Percentiles rank a stretch among this genome's conserved stretches.
Evolutionary conservation across 768 basidiomycete genomes (phyloP).

Genomic region (Chalciporus chontae): DNA sequence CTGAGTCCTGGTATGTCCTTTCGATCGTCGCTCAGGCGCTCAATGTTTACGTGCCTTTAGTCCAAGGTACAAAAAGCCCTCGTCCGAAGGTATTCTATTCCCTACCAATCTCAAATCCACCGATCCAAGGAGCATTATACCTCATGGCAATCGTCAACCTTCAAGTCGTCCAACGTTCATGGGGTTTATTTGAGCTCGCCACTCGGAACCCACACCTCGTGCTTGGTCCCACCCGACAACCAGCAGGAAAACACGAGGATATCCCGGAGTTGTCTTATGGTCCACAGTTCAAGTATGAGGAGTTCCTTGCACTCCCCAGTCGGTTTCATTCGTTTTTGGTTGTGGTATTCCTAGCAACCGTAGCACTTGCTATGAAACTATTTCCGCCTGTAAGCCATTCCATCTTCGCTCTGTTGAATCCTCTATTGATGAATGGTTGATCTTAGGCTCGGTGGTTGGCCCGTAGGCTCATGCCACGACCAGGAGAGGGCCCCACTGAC

Average conservation of each 20-base stretch:
- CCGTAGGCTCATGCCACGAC: constrained; percentile 45
- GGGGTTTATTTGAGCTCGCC: constrained; percentile 45
- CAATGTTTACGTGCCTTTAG: constrained; percentile 19
- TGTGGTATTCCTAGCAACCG: constrained; percentile 30
- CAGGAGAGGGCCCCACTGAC: constrained; percentile 63
- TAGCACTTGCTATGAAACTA: constrained; percentile 26
- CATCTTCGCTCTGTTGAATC: background rate
- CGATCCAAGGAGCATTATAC: constrained; percentile 39
- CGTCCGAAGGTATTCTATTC: constrained; percentile 31
- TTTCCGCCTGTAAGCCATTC: constrained; percentile 35
- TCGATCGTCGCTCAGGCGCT: background rate
- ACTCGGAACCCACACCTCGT: constrained; percentile 16
- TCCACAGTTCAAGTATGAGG: constrained; percentile 70
- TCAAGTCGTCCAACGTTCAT: constrained; percentile 52
- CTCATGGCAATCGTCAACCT: constrained; percentile 45
- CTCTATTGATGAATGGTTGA: background rate
- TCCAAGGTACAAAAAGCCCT: constrained; percentile 30
- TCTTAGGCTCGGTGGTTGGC: constrained; percentile 50
- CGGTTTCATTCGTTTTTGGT: constrained; percentile 39
- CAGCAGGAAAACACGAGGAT: constrained; percentile 15
- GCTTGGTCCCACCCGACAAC: constrained; percentile 11
- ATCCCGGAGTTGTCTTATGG: constrained; percentile 49
- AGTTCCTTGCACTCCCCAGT: constrained; percentile 49
- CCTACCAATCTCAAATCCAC: constrained; percentile 32
- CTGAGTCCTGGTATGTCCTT: constrained; percentile 41